A percentile compares a stretch with the other conserved stretches of the same genome.
Conservation (phyloP, 1,139 yeast genomes). For the Yamadazyma triangularis region DNA sequence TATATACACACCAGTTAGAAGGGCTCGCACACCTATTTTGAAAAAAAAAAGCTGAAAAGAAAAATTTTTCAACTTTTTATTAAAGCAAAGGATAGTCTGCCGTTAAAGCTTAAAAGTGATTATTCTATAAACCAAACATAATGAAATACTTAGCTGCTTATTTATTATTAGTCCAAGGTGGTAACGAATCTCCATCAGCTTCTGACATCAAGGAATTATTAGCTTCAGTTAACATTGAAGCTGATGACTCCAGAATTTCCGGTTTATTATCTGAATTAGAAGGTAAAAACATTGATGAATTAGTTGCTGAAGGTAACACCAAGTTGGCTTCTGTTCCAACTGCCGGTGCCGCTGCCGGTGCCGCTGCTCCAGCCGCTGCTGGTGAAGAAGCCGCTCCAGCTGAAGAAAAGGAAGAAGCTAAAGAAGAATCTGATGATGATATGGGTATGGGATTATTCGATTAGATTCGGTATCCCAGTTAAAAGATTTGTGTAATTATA, state of each 20-base stretch:
- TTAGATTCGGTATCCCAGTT: slow-evolving; percentile 30
- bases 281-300: slow-evolving; percentile 72
- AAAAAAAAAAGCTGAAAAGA: slow-evolving; percentile 6
- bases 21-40: slow-evolving; percentile 1
- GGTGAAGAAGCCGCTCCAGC: slow-evolving; percentile 38
- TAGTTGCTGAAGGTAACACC: slow-evolving; percentile 76
- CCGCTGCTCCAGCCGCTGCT: slow-evolving; percentile 43
- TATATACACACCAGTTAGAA: neutral
- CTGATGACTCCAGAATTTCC: slow-evolving; percentile 69
- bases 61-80: slow-evolving; percentile 9
- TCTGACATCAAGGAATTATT: slow-evolving; percentile 67
- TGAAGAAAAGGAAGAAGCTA: slow-evolving; percentile 34
- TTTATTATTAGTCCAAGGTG: slow-evolving; percentile 82
- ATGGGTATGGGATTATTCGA: slow-evolving; percentile 92
- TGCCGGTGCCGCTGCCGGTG: slow-evolving; percentile 75
- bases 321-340: slow-evolving; percentile 80
- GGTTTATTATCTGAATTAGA: slow-evolving; percentile 65
- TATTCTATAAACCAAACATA: slow-evolving; percentile 35
- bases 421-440: slow-evolving; percentile 54
- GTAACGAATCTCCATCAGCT: slow-evolving; percentile 75
- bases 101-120: slow-evolving; percentile 51
- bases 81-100: slow-evolving; percentile 59
- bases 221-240: slow-evolving; percentile 75
- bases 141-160: slow-evolving; percentile 91
- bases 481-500: neutral